These are phyloP conservation scores for Aspergillus cavernicola DNA, from an alignment of 495 filamentous ascomycete species.

Conservation along the genomic window DNA sequence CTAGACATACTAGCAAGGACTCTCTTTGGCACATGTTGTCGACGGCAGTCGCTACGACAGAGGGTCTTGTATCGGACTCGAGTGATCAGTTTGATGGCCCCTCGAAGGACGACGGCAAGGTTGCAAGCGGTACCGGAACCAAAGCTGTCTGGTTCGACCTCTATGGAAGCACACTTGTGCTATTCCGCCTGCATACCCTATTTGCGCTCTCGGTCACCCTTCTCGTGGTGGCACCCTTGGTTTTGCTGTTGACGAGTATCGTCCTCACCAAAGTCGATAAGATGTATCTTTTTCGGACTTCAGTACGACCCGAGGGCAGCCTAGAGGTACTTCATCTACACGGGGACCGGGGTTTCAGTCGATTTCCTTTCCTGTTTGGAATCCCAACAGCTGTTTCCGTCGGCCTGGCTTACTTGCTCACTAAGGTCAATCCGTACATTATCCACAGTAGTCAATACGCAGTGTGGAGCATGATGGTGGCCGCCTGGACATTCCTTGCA, in stretches of 20 bases:
- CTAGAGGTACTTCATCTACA: conserved; percentile 61
- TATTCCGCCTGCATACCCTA: conserved; percentile 74
- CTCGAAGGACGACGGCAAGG: conserved; percentile 54
- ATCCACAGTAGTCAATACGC: conserved; percentile 82
- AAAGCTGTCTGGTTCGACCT: conserved; percentile 91
- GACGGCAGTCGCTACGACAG: conserved; percentile 66
- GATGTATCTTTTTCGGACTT: conserved; percentile 75
- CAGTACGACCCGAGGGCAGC: conserved; percentile 52
- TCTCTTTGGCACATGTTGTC: conserved; percentile 96
- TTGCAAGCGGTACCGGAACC: conserved; percentile 64
- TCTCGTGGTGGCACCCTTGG: conserved; percentile 70
- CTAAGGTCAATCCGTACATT: conserved; percentile 81
- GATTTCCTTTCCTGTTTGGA: conserved; percentile 73
- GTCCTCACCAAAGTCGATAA: conserved; percentile 63
- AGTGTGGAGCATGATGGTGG: conserved; percentile 83
- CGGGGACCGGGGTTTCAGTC: conserved; percentile 77
- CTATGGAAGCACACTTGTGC: conserved; percentile 74
- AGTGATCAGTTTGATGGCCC: conserved; percentile 64
- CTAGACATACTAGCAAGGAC: conserved; percentile 65
- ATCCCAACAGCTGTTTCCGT: conserved; percentile 65
- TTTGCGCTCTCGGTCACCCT: conserved; percentile 85
- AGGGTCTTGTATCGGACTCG: conserved; percentile 65
- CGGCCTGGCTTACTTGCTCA: conserved; percentile 71
- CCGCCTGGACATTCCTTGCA: conserved; percentile 70
- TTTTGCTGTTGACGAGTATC: conserved; percentile 65